Percentiles rank a stretch among this genome's conserved stretches.
These are phyloP conservation scores for Debaryomycetaceae sp. DNA, from an alignment of 1,139 yeast genomes.

Conservation along the genomic window DNA sequence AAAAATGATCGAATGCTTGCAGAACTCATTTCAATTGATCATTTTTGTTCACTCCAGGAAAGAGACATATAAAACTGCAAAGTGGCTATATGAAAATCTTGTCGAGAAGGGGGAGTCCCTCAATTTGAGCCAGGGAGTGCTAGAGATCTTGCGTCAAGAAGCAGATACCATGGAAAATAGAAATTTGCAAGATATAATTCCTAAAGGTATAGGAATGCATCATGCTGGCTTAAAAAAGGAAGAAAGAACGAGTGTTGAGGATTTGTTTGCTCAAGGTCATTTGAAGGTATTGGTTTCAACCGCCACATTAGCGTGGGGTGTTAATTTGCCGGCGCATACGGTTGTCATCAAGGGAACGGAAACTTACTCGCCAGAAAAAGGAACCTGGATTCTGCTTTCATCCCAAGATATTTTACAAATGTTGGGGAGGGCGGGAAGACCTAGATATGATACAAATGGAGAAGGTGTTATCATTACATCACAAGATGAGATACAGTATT, in stretches of 20 bases:
- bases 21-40: slow-evolving; percentile 65
- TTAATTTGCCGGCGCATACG: slow-evolving; percentile 93
- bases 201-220: slow-evolving; percentile 83
- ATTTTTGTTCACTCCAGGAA: slow-evolving; percentile 93
- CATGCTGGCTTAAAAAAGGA: slow-evolving; percentile 84
- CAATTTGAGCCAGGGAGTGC: slow-evolving; percentile 55
- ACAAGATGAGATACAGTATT: slow-evolving; percentile 82
- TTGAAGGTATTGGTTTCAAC: slow-evolving; percentile 83
- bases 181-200: slow-evolving; percentile 58
- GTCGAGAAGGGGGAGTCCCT: slow-evolving; percentile 53
- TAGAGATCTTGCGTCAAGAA: slow-evolving; percentile 62
- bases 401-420: slow-evolving; percentile 95
- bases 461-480: slow-evolving; percentile 92
- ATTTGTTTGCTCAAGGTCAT: slow-evolving; percentile 83
- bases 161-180: slow-evolving; percentile 52
- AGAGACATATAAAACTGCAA: slow-evolving; percentile 84
- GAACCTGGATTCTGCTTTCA: slow-evolving; percentile 82
- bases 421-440: slow-evolving; percentile 98
- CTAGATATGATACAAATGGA: slow-evolving; percentile 87
- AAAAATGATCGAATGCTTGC: slow-evolving; percentile 64
- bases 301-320: slow-evolving; percentile 99
- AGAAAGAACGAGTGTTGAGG: slow-evolving; percentile 80
- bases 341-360: slow-evolving; percentile 95
- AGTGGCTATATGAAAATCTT: slow-evolving; percentile 63
- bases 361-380: slow-evolving; percentile 86